Conservation (phyloP, 768 basidiomycete species). For the Gautieria morchelliformis region DNA sequence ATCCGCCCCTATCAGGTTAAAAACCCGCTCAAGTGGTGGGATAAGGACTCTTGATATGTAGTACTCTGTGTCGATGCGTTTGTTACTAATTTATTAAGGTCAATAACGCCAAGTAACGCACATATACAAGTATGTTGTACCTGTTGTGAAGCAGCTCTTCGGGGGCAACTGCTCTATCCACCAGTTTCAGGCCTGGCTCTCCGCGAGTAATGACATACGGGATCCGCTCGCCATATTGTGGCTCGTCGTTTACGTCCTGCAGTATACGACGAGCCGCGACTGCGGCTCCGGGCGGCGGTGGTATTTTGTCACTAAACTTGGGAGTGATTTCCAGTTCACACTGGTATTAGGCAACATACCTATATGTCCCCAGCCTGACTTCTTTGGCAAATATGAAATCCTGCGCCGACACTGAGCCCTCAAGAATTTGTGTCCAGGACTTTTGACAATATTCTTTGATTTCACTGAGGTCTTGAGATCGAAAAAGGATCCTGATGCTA, state of each 20-base stretch:
- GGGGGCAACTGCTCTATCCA: constrained; percentile 69
- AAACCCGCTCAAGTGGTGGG: constrained; percentile 82
- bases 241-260: constrained; percentile 70
- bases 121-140: constrained; percentile 27
- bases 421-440: constrained; percentile 78
- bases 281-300: constrained; percentile 86
- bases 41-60: constrained; percentile 85
- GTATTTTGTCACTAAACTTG: constrained; percentile 56
- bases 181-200: constrained; percentile 50
- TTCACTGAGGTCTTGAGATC: constrained; percentile 77
- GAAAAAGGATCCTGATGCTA: constrained; percentile 68
- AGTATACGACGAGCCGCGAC: constrained; percentile 72
- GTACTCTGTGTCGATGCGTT: constrained; percentile 76
- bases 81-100: constrained; percentile 32
- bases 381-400: constrained; percentile 95
- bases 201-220: constrained; percentile 81
- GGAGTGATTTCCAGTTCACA: background rate
- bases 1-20: constrained; percentile 86
- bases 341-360: constrained; percentile 31
- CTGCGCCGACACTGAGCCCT: constrained; percentile 73
- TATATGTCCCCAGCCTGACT: constrained; percentile 88
- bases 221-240: constrained; percentile 88
- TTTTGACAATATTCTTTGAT: constrained; percentile 82
- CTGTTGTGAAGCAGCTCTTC: constrained; percentile 55
- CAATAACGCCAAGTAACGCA: background rate